Evolutionary conservation across 2,329 filamentous ascomycete species (phyloP).

Genomic region (Penicillium sp.): DNA sequence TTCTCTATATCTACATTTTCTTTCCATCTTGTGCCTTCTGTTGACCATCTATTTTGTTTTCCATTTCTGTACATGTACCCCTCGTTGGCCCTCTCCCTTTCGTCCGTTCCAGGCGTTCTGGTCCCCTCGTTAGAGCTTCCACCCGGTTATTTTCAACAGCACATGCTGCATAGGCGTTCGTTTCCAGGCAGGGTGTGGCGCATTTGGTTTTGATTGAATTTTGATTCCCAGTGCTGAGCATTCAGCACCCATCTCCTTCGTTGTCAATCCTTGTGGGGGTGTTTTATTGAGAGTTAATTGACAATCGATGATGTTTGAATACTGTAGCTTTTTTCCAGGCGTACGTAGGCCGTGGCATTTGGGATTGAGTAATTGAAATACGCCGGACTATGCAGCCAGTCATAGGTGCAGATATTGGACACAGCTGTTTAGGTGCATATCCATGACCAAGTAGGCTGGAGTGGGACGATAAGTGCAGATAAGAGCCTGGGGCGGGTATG

Average conservation of each 20-base stretch:
- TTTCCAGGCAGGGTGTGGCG: conserved; percentile 14
- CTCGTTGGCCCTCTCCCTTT: conserved; percentile 8
- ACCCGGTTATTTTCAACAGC: background rate
- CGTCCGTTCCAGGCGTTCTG: conserved; percentile 21
- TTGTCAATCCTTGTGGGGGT: background rate
- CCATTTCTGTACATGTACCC: conserved; percentile 19
- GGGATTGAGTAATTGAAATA: conserved; percentile 16
- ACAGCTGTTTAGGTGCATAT: background rate
- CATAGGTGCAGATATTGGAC: conserved; percentile 1
- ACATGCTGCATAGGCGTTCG: conserved; percentile 20
- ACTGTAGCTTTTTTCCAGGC: background rate
- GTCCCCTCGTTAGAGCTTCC: conserved; percentile 11
- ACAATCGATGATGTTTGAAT: background rate
- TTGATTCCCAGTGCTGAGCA: conserved; percentile 10
- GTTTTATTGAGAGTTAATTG: conserved; percentile 3
- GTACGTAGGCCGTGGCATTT: conserved; percentile 14
- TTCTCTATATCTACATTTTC: conserved; percentile 5
- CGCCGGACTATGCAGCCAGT: background rate
- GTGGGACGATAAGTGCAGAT: conserved; percentile 6
- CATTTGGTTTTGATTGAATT: background rate
- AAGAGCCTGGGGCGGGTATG: background rate
- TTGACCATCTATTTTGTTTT: conserved; percentile 8
- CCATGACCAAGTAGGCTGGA: background rate
- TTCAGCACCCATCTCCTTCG: conserved; percentile 6
- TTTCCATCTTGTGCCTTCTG: conserved; percentile 2